Evolutionary conservation across 371 early-diverging fungal genomes (phyloP), one percentile per base, ranked within the genome.

Genomic region (Hamiltosporidium magnivora): DNA sequence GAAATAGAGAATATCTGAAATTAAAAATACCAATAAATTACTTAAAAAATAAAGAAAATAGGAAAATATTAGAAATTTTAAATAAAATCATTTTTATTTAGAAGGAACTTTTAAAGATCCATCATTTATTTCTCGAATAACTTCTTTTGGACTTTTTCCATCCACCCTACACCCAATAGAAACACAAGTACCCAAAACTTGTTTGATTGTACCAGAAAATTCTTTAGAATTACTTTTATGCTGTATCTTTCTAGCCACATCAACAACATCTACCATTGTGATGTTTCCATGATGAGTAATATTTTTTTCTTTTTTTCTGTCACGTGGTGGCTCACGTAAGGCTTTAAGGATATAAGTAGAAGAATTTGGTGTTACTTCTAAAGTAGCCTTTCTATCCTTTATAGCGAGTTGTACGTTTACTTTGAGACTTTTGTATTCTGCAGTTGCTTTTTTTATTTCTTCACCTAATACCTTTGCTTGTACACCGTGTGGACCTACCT

Each of bases 271-370:
- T 67, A 89, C 88, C 54, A 81, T 64, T 41, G 69, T 62, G 14
- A 83, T 14, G 54, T 60, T 58, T 67, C 83, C 83, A 42, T 72
- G 67, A 66, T 79, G 78, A 37, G 79, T 52, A 58, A 70, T 90
- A 88, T 95, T 95, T 89, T 96, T 95, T 83, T 95, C 98, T 90
- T 97, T 97, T 90, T 96, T 96, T 84, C 90, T 88, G 85, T 96
- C 96, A 75, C 98, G 87, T 66, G 88, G 87, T 74, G 97, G 93
- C 85, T 99, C 99, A 86, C 93, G 94, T 58, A 99, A 86, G 77
- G 94, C 96, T 85, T 88, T 88, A 85, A 99, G 92, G 80, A 99
- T 90, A 69, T 96, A 85, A 75, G 96, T 89, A 42, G 93, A 90
- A 70, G 97, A 94, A 58, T 90, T 88, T 75, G 97, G 97, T 63